Evolutionary conservation across 2,329 filamentous ascomycete genomes (phyloP).

Genomic region (Fusarium subtropicale): DNA sequence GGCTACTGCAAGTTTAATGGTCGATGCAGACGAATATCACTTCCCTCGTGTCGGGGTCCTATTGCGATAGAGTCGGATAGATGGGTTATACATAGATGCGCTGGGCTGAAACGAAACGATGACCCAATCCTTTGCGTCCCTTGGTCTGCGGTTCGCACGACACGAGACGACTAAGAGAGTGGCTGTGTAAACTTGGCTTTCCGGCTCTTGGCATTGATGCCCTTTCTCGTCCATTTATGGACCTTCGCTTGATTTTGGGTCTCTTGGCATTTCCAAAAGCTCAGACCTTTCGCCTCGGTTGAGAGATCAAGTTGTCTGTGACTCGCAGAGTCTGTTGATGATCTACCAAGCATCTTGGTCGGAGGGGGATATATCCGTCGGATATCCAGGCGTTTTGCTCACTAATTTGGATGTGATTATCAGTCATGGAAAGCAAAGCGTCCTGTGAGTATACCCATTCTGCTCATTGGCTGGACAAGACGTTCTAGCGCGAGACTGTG

Average conservation of each 20-base stretch:
- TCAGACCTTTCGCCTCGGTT: slow-evolving; percentile 30
- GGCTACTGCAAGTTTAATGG: slow-evolving; percentile 37
- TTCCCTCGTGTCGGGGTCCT: neutral
- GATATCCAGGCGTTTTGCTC: slow-evolving; percentile 12
- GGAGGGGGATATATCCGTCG: slow-evolving; percentile 20
- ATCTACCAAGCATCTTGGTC: slow-evolving; percentile 26
- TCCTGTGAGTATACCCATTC: neutral
- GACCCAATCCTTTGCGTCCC: slow-evolving; percentile 16
- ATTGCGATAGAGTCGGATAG: neutral
- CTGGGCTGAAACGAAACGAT: slow-evolving; percentile 28
- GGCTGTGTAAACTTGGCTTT: slow-evolving; percentile 40
- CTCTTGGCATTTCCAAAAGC: slow-evolving; percentile 28
- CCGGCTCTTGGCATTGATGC: slow-evolving; percentile 10
- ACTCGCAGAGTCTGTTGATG: slow-evolving; percentile 21
- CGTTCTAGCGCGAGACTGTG: slow-evolving; percentile 22
- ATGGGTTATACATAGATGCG: slow-evolving; percentile 3
- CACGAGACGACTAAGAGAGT: slow-evolving; percentile 37
- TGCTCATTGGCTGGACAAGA: slow-evolving; percentile 21
- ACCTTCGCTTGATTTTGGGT: slow-evolving; percentile 12
- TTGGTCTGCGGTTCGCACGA: slow-evolving; percentile 31
- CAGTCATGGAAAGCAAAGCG: slow-evolving; percentile 16
- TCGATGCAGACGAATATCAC: slow-evolving; percentile 12
- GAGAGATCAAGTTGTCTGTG: slow-evolving; percentile 1
- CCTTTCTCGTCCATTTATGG: slow-evolving; percentile 10
- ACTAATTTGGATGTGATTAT: slow-evolving; percentile 28